phyloP scores from a whole-genome alignment of 208 protist genomes.

The Perkinsela sp. region DNA sequence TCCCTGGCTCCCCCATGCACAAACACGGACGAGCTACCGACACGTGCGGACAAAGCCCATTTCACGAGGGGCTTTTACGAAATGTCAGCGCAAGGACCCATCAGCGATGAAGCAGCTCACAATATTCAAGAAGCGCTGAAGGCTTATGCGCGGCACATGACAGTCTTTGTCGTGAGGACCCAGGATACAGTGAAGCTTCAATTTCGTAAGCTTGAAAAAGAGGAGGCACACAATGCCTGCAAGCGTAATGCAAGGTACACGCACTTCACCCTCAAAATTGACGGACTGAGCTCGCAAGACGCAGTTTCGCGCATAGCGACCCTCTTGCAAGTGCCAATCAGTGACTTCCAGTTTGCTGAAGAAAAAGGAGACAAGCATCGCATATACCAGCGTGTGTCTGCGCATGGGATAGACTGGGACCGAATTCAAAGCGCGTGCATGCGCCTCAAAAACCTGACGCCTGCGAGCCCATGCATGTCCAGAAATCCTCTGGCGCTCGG shows the following conservation, averaged over 20 bases:
- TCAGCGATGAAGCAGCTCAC: not conserved
- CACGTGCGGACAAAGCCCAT: not conserved
- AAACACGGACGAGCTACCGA: not conserved
- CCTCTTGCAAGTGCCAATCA: slow-evolving; percentile 16
- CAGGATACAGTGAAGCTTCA: not conserved
- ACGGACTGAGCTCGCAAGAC: slow-evolving; percentile 58
- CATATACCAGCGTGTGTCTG: slow-evolving; percentile 61
- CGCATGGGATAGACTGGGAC: slow-evolving; percentile 21
- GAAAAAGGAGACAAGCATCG: slow-evolving; percentile 79
- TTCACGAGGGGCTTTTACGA: not conserved
- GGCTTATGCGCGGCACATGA: not conserved
- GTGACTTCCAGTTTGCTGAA: slow-evolving; percentile 57
- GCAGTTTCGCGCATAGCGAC: slow-evolving; percentile 27
- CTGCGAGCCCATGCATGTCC: slow-evolving; percentile 35
- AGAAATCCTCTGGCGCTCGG: slow-evolving; percentile 33
- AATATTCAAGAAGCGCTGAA: not conserved
- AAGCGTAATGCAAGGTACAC: slow-evolving; percentile 7
- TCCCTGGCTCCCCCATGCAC: not conserved
- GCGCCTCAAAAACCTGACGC: slow-evolving; percentile 16
- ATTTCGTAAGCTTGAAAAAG: not conserved
- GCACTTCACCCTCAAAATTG: slow-evolving; percentile 75
- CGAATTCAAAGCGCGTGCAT: slow-evolving; percentile 19
- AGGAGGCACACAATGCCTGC: too few relatives aligned
- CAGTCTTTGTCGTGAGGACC: too few relatives aligned
- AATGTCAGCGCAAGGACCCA: not conserved